A percentile compares a stretch with the other conserved stretches of the same genome.
Conservation (phyloP, 805 yeast genomes). For the Cyberlindnera maritima region DNA sequence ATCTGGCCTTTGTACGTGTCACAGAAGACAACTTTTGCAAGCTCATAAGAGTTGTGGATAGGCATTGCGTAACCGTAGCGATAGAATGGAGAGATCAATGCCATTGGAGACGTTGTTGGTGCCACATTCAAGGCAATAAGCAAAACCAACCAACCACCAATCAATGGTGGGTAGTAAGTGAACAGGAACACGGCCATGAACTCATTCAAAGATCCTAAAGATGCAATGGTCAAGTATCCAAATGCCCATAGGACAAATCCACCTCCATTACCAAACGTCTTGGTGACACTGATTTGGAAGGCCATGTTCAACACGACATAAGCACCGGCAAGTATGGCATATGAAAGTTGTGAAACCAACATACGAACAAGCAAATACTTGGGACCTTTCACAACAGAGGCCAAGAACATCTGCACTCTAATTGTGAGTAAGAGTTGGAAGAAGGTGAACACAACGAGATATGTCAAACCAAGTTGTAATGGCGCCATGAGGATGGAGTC, state of each 20-base stretch:
- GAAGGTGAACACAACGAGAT: slow-evolving; percentile 65
- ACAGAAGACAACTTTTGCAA: slow-evolving; percentile 55
- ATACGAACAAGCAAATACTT: slow-evolving; percentile 43
- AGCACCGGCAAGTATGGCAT: slow-evolving; percentile 53
- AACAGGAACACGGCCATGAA: slow-evolving; percentile 50
- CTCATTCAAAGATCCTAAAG: slow-evolving; percentile 73
- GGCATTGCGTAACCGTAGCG: slow-evolving; percentile 69
- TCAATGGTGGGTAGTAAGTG: slow-evolving; percentile 53
- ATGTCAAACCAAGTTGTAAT: slow-evolving; percentile 69
- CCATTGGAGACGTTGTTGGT: slow-evolving; percentile 63
- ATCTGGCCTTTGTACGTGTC: slow-evolving; percentile 52
- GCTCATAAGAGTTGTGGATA: slow-evolving; percentile 59
- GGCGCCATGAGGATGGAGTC: slow-evolving; percentile 57
- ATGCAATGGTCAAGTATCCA: slow-evolving; percentile 62
- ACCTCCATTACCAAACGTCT: slow-evolving; percentile 62
- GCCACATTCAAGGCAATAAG: slow-evolving; percentile 66
- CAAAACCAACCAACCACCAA: slow-evolving; percentile 70
- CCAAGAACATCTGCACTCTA: slow-evolving; percentile 42
- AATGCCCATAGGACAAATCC: slow-evolving; percentile 72
- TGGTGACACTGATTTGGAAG: slow-evolving; percentile 55
- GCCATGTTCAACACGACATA: slow-evolving; percentile 61
- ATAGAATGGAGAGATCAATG: slow-evolving; percentile 50
- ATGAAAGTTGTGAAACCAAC: slow-evolving; percentile 46
- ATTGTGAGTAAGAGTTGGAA: slow-evolving; percentile 62
- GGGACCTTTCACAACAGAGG: slow-evolving; percentile 35